Conservation (phyloP, 2,329 filamentous ascomycete genomes). For the Metarhizium humberi region DNA sequence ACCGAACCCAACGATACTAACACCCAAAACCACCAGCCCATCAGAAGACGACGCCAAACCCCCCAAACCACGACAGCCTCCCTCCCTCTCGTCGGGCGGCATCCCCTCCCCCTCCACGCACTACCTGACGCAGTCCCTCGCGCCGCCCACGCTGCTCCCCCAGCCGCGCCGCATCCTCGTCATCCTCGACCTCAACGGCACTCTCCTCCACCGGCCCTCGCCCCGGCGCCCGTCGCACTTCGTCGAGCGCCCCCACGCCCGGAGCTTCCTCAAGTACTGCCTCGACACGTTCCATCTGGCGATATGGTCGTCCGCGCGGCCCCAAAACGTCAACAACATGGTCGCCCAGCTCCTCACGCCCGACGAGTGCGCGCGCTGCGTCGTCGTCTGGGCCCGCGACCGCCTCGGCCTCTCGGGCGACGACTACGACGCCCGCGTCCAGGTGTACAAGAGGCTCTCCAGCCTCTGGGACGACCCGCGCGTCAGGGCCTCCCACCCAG, state of each 20-base stretch:
- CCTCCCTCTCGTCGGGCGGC: slow-evolving; percentile 39
- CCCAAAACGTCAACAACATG: slow-evolving; percentile 62
- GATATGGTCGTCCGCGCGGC: slow-evolving; percentile 83
- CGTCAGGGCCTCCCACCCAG: slow-evolving; percentile 36
- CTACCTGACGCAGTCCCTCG: slow-evolving; percentile 51
- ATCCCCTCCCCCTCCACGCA: slow-evolving; percentile 48
- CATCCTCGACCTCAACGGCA: slow-evolving; percentile 89
- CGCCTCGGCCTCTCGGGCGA: slow-evolving; percentile 53
- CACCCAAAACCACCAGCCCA: not conserved
- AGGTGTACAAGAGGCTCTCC: slow-evolving; percentile 82
- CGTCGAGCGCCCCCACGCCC: slow-evolving; percentile 57
- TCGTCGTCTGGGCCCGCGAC: slow-evolving; percentile 72
- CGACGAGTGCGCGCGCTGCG: slow-evolving; percentile 42
- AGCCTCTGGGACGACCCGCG: slow-evolving; percentile 54
- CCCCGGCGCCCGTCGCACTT: slow-evolving; percentile 40
- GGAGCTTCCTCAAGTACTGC: slow-evolving; percentile 63
- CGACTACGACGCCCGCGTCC: slow-evolving; percentile 64
- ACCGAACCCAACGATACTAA: not conserved
- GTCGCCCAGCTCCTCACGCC: slow-evolving; percentile 53
- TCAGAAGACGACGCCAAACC: no score
- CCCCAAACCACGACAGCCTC: slow-evolving; percentile 5
- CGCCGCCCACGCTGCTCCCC: slow-evolving; percentile 29
- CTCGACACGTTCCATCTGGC: slow-evolving; percentile 69
- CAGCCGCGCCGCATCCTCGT: slow-evolving; percentile 60
- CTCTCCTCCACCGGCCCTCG: slow-evolving; percentile 64